phyloP scores from a whole-genome alignment of 768 basidiomycete species.

The Auricularia sp. region DNA sequence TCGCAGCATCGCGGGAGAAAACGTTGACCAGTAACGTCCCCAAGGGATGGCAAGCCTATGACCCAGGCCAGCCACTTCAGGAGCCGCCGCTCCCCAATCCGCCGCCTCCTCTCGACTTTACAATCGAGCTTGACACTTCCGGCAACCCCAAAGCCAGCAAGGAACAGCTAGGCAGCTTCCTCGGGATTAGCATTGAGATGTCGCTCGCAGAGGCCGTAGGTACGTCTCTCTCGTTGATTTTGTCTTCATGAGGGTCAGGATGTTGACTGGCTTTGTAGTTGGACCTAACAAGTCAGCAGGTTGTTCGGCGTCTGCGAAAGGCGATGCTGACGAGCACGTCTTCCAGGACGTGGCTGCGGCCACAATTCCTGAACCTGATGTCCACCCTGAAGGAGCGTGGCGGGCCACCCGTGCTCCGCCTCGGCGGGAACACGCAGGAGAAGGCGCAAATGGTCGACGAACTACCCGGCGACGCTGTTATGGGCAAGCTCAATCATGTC shows the following conservation, averaged over 20 bases:
- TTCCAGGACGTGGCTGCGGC: conserved; percentile 20
- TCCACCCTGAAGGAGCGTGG: conserved; percentile 34
- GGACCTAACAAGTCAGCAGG: neutral
- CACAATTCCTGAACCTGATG: conserved; percentile 39
- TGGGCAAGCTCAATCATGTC: neutral
- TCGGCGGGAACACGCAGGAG: conserved; percentile 48
- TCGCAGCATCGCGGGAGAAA: neutral
- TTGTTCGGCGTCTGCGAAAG: neutral
- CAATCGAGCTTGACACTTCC: neutral
- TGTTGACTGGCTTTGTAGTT: neutral
- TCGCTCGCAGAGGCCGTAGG: neutral
- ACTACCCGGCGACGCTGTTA: conserved; percentile 7
- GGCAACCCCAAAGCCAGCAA: neutral
- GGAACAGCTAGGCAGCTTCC: neutral
- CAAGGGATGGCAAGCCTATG: neutral
- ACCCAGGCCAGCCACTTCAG: neutral
- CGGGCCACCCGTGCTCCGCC: conserved; percentile 30
- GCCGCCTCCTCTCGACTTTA: neutral
- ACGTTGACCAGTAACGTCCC: too few species aligned
- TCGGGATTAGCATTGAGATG: neutral
- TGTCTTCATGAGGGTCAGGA: neutral
- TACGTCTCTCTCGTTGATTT: neutral
- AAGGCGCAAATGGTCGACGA: conserved; percentile 20
- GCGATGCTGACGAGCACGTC: conserved; percentile 12
- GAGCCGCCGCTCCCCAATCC: neutral